Percentiles rank a stretch among this genome's conserved stretches.
phyloP scores from a whole-genome alignment of 176 grass and related monocot genomes.

The Poa annua region DNA sequence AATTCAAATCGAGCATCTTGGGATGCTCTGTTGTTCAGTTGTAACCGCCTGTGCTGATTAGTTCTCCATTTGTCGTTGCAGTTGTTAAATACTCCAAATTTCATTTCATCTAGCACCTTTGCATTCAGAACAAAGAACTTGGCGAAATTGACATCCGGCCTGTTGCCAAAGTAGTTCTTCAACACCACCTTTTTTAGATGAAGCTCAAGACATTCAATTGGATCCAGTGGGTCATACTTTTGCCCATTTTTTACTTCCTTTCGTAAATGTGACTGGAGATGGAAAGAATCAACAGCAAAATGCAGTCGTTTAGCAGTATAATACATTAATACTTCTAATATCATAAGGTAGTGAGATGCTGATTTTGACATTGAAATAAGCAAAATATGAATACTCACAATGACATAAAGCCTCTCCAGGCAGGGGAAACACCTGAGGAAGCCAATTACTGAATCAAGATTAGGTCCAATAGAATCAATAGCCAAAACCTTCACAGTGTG shows the following conservation, averaged over 20 bases:
- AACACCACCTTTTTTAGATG: conserved; percentile 18
- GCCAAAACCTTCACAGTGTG: conserved; percentile 1
- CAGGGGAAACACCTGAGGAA: conserved; percentile 1
- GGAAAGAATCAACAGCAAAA: background rate
- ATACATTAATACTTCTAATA: background rate
- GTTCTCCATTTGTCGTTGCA: background rate
- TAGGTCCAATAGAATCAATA: background rate
- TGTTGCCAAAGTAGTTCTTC: background rate
- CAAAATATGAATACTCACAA: conserved; percentile 3
- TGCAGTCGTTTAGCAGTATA: background rate
- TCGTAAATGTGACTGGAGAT: background rate
- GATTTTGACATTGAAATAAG: background rate
- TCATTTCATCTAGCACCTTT: conserved; percentile 14
- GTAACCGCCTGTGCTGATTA: background rate
- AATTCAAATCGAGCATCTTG: background rate
- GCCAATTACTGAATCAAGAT: background rate
- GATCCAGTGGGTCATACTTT: conserved; percentile 2
- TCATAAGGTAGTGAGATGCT: background rate
- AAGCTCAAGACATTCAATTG: background rate
- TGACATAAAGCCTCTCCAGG: background rate
- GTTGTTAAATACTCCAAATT: background rate
- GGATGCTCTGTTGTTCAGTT: background rate
- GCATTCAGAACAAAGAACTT: conserved; percentile 30
- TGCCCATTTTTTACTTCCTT: background rate
- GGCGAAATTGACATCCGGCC: conserved; percentile 7